Evolutionary conservation across 345 rosid genomes (phyloP), one percentile per base, ranked within the genome.

Genomic region (Pelargonium nanum): DNA sequence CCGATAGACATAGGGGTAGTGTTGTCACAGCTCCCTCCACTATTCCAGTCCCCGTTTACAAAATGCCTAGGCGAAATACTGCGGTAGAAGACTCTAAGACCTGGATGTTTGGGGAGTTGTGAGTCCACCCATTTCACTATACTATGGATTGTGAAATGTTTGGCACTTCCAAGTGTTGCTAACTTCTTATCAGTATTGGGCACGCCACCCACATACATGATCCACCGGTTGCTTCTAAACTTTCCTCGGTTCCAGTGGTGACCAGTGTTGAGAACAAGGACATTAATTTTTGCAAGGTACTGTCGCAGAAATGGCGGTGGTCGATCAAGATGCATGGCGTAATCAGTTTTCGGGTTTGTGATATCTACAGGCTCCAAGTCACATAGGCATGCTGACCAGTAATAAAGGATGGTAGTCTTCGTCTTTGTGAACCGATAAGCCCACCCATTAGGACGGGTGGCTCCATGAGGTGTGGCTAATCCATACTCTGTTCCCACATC

Each of bases 191-290:
- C 64, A 24, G 74, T 75, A 66, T 83, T 83, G 51, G 70, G 85
- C 58, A 26, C 67, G 0, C 96, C 96, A 16, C 80, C 81, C 0
- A 79, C 76, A 65, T 82, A 69, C 90, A 88, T 85, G 56, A 88
- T 81, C 96, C 96, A 88, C 64, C 78, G 68, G 68, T 88, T 85
- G 6, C 71, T 86, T 21, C 62, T 77, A 44, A 85, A 70, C 66
- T 88, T 88, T 58, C 92, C 92, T 48, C 85, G 69, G 67, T 88
- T 88, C 96, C 96, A 88, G 19, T 88, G 92, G 60, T 88, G 92
- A 15, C 96, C 92, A 0, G 90, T 80, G 78, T 85, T 88, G 60
- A 85, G 86, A 59, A 88, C 88, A 70, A 88, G 60, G n/a, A 85
- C 86, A 24, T 83, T 60, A 22, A 88, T 69, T 61, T 62, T 83